These are phyloP conservation scores for Neofusicoccum parvum DNA, from an alignment of 2,329 filamentous ascomycete genomes.

Conservation along the genomic window DNA sequence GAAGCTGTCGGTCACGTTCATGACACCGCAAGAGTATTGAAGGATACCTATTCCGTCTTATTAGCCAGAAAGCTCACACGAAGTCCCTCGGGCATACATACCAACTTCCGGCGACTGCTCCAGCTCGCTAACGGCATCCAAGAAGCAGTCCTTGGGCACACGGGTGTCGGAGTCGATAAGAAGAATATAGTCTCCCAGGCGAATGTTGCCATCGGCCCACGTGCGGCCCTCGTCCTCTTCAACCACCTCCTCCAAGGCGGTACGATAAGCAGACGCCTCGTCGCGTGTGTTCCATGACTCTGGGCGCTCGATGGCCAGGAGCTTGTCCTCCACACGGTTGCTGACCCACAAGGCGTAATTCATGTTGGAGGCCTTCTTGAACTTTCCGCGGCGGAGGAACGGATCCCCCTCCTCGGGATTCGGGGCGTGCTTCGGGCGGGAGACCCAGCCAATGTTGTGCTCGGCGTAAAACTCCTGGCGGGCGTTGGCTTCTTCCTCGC, in stretches of 20 bases:
- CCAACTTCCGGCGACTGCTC: conserved; percentile 76
- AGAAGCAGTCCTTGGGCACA: conserved; percentile 73
- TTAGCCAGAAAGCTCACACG: background rate
- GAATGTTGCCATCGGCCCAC: conserved; percentile 84
- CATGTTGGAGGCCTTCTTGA: conserved; percentile 43
- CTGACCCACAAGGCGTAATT: conserved; percentile 68
- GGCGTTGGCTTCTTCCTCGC: conserved; percentile 45
- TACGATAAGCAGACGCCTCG: conserved; percentile 28
- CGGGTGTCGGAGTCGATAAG: conserved; percentile 71
- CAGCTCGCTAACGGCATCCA: conserved; percentile 81
- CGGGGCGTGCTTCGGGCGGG: conserved; percentile 46
- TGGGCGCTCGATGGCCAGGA: conserved; percentile 44
- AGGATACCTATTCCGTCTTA: conserved; percentile 53
- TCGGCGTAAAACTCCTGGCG: conserved; percentile 53
- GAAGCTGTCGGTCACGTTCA: conserved; percentile 72
- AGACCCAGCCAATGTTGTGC: conserved; percentile 53
- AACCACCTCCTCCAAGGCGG: conserved; percentile 61
- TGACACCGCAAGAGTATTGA: conserved; percentile 74
- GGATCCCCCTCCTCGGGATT: conserved; percentile 21
- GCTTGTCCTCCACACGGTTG: conserved; percentile 62
- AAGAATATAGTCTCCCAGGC: conserved; percentile 80
- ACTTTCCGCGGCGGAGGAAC: conserved; percentile 37
- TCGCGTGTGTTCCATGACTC: conserved; percentile 33
- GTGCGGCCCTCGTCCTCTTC: conserved; percentile 63
- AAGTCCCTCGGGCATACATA: conserved; percentile 43